Evolutionary conservation across 805 yeast species (phyloP), one percentile per base, ranked within the genome.

Genomic region (Ogataea glucozyma): DNA sequence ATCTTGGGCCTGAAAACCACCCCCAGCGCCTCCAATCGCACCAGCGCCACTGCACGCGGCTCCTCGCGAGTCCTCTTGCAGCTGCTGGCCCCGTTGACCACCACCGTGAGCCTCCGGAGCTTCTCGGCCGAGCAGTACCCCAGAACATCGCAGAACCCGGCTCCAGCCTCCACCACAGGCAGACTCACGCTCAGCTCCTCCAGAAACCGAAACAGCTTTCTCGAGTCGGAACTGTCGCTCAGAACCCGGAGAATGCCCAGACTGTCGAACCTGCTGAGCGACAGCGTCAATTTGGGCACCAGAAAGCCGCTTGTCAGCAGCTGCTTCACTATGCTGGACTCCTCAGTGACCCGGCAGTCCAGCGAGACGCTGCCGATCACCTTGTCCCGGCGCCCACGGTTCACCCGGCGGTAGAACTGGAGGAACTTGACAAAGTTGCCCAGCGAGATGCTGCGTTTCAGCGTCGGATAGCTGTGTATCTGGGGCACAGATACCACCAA

Each of bases 381-480:
- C n/a, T 49, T 45, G 8, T n/a, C 30, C 10, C 35, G 31, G 4
- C 48, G 38, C 4, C 43, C 45, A 14, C 35, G 22, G 23, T 43
- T 43, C n/a, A 45, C 35, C 11, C 37, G 41, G 10, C 26, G 24
- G 14, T 46, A 41, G 17, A 56, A 52, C 2, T 27, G 32, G 8
- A 51, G 18, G 26, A 57, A 51, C 22, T 47, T 40, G 4, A 40
- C 43, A 33, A 56, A 49, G 12, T 50, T 44, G 11, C 40, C 41
- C 10, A 40, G 30, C 2, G 46, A 17, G 6, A 52, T 11, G 9
- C 37, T 19, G 3, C 36, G 26, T 27, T 44, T 45, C 35, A 56
- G 30, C 2, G 6, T 26, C 3, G 52, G 54, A 5, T 31, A n/a
- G 3, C 38, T 40, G 11, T 51, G 43, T 4, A 54, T n/a, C n/a